Conservation (phyloP, 169 alveolate species). For the Condylostoma magnum region DNA sequence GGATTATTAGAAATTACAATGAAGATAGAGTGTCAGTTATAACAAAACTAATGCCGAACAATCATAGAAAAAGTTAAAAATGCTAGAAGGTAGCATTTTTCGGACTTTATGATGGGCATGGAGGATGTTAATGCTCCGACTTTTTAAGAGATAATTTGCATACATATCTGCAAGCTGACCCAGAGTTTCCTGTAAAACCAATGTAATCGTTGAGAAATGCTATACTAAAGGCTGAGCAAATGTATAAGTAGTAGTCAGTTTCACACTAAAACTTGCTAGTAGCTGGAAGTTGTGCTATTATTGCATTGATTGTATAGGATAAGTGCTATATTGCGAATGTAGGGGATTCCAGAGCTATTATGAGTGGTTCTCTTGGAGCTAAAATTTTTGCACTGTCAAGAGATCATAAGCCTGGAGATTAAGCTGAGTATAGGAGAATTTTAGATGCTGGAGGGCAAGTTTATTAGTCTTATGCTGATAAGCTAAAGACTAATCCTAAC, state of each 20-base stretch:
- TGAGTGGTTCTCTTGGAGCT: constrained; percentile 53
- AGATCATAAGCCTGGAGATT: constrained; percentile 78
- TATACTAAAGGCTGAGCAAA: constrained; percentile 54
- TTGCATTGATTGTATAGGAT: constrained; percentile 45
- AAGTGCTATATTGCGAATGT: constrained; percentile 73
- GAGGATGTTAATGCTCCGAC: constrained; percentile 82
- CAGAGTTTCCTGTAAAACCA: constrained; percentile 60
- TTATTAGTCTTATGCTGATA: constrained; percentile 28
- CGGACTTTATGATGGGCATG: constrained; percentile 91
- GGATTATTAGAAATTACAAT: constrained; percentile 65
- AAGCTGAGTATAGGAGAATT: constrained; percentile 64
- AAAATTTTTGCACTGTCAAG: constrained; percentile 37
- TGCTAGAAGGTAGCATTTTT: constrained; percentile 79
- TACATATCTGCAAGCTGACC: constrained; percentile 36
- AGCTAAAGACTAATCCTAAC: constrained; percentile 25
- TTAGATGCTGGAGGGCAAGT: constrained; percentile 56
- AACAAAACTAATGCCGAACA: constrained; percentile 47
- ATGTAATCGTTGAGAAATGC: constrained; percentile 66
- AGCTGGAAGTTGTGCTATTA: constrained; percentile 66
- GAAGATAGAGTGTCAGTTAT: constrained; percentile 68
- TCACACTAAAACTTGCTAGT: constrained; percentile 29
- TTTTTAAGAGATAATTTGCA: constrained; percentile 78
- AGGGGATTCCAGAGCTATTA: constrained; percentile 85
- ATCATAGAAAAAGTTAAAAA: constrained; percentile 27
- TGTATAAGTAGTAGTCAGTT: constrained; percentile 34